These are phyloP conservation scores for Fusarium sp. DNA, from an alignment of 2,329 filamentous ascomycete species.

Conservation along the genomic window DNA sequence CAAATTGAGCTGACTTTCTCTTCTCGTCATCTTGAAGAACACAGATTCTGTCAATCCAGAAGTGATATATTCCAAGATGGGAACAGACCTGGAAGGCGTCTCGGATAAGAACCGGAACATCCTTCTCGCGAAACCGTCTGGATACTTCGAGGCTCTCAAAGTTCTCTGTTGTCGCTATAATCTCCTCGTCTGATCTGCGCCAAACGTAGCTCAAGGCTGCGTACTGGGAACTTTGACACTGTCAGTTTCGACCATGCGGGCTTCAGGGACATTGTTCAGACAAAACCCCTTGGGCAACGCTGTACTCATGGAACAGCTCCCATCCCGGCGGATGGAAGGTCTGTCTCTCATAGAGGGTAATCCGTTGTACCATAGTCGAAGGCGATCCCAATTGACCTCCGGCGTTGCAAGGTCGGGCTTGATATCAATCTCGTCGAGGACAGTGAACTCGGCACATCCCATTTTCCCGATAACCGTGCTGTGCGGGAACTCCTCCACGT, in stretches of 20 bases:
- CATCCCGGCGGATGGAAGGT: too few relatives aligned
- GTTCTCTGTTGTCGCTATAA: fast-evolving
- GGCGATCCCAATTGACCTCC: too few relatives aligned
- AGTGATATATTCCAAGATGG: background rate
- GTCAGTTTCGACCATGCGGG: background rate
- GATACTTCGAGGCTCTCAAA: fast-evolving
- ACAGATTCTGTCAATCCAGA: background rate
- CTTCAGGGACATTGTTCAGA: background rate
- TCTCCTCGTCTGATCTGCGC: background rate
- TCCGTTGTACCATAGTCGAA: too few relatives aligned
- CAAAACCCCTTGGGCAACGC: background rate
- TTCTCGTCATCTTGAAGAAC: background rate
- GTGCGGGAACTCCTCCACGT: too few relatives aligned
- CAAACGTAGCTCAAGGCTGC: background rate
- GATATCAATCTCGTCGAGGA: too few relatives aligned
- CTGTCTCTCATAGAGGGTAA: too few relatives aligned
- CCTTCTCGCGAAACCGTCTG: fast-evolving
- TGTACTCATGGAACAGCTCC: too few relatives aligned
- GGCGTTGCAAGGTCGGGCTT: too few relatives aligned
- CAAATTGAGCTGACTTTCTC: background rate
- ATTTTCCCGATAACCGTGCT: fast-evolving
- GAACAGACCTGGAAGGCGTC: background rate
- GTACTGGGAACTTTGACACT: background rate
- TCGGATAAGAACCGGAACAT: fast-evolving
- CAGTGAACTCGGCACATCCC: too few relatives aligned